Conservation (phyloP, 768 basidiomycete species). For the Trametes meyenii region DNA sequence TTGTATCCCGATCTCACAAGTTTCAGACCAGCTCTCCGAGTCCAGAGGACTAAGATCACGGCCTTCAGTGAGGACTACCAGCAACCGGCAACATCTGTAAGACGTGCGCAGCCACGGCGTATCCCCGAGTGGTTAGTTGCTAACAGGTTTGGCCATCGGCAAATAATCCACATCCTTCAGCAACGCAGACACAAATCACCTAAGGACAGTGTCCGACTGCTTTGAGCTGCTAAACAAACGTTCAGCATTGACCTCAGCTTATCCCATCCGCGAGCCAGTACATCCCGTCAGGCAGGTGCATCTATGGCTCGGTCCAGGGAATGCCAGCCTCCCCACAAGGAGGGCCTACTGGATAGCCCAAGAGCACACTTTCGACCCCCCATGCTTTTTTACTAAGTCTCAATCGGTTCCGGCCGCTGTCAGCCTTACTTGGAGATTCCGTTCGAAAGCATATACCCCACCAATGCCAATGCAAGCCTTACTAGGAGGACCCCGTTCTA, state of each 20-base stretch:
- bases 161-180: slow-evolving; percentile 41
- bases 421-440: slow-evolving; percentile 1
- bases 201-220: slow-evolving; percentile 24
- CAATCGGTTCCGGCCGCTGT: background rate
- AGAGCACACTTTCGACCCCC: slow-evolving; percentile 16
- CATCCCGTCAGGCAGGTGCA: slow-evolving; percentile 26
- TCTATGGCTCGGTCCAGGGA: slow-evolving; percentile 27
- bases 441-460: background rate
- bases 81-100: slow-evolving; percentile 27
- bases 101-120: slow-evolving; percentile 32
- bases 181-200: slow-evolving; percentile 25
- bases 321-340: slow-evolving; percentile 17
- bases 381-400: slow-evolving; percentile 2
- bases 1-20: slow-evolving; percentile 51
- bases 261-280: slow-evolving; percentile 26
- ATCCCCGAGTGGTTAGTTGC: slow-evolving; percentile 40
- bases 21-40: slow-evolving; percentile 40
- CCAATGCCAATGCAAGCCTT: background rate
- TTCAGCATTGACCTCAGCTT: slow-evolving; percentile 11
- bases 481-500: background rate
- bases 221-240: slow-evolving; percentile 6
- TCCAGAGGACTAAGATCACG: slow-evolving; percentile 36
- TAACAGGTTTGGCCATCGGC: slow-evolving; percentile 39
- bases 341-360: slow-evolving; percentile 15
- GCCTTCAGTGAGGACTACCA: slow-evolving; percentile 39